A percentile compares a stretch with the other conserved stretches of the same genome.
Conservation (phyloP, 1,139 yeast genomes). For the Debaryomycetaceae sp. region DNA sequence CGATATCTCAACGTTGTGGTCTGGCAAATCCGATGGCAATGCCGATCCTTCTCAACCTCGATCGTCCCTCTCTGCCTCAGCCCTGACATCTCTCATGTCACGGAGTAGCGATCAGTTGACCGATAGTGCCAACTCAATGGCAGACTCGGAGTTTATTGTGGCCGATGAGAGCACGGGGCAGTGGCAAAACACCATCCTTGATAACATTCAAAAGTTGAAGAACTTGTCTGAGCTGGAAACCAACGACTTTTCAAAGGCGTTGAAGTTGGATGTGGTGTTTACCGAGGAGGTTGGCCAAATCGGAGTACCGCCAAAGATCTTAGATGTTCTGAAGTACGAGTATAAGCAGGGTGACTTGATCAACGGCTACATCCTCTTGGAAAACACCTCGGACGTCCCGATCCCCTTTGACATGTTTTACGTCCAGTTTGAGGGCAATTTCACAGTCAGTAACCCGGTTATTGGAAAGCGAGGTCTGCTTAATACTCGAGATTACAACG, state of each 20-base stretch:
- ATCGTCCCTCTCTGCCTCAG: too few relatives aligned
- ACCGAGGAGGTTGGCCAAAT: conserved; percentile 33
- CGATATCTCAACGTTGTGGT: conserved; percentile 7
- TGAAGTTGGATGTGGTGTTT: conserved; percentile 27
- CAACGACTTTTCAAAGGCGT: conserved; percentile 22
- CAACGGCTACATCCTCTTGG: conserved; percentile 32
- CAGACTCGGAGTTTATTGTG: conserved; percentile 15
- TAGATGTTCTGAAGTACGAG: conserved; percentile 33
- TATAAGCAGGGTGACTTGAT: conserved; percentile 39
- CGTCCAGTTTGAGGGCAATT: conserved; percentile 37
- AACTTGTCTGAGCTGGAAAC: conserved; percentile 25
- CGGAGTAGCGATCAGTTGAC: too few relatives aligned
- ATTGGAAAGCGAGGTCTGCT: too few relatives aligned
- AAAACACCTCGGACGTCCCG: conserved; percentile 21
- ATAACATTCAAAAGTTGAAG: conserved; percentile 32
- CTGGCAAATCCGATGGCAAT: conserved; percentile 1
- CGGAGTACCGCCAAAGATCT: conserved; percentile 23
- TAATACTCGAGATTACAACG: too few relatives aligned
- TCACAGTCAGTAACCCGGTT: conserved; percentile 13
- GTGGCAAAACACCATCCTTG: conserved; percentile 39
- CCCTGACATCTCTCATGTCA: too few relatives aligned
- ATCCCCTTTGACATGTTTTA: conserved; percentile 41
- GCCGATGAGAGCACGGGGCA: conserved; percentile 30
- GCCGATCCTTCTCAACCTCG: too few relatives aligned
- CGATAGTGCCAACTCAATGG: too few relatives aligned